Evolutionary conservation across 257 asterid species (phyloP).

Genomic region (Leonotis leonurus): DNA sequence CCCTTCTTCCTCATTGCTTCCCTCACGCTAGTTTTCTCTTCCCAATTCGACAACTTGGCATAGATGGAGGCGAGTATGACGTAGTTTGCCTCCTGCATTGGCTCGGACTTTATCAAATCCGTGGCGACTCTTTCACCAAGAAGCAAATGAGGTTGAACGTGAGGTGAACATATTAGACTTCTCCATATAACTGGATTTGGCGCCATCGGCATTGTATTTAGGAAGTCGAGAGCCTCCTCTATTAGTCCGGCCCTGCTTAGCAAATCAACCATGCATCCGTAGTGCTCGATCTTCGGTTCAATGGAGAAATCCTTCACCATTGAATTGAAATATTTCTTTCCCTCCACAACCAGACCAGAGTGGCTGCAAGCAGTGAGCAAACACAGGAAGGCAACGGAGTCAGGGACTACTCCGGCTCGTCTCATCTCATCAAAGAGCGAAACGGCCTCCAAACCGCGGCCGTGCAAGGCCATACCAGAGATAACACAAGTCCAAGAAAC

Average conservation of each 20-base stretch:
- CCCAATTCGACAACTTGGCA: slow-evolving; percentile 56
- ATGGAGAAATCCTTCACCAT: slow-evolving; percentile 54
- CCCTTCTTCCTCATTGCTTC: slow-evolving; percentile 65
- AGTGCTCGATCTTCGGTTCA: slow-evolving; percentile 67
- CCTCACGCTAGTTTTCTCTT: slow-evolving; percentile 49
- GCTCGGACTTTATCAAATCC: slow-evolving; percentile 47
- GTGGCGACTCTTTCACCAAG: slow-evolving; percentile 46
- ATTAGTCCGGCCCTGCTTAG: slow-evolving; percentile 60
- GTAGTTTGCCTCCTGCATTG: slow-evolving; percentile 54
- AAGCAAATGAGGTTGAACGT: slow-evolving; percentile 41
- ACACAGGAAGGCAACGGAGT: slow-evolving; percentile 58
- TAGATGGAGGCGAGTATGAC: slow-evolving; percentile 59
- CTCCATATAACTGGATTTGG: slow-evolving; percentile 72
- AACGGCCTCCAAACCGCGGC: slow-evolving; percentile 60
- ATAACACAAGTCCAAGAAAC: slow-evolving; percentile 79
- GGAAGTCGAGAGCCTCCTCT: slow-evolving; percentile 51
- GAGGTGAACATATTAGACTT: slow-evolving; percentile 44
- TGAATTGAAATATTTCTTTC: slow-evolving; percentile 39
- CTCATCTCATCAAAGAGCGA: slow-evolving; percentile 66
- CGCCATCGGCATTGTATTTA: slow-evolving; percentile 49
- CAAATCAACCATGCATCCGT: slow-evolving; percentile 84
- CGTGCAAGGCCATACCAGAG: slow-evolving; percentile 62
- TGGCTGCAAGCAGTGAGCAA: slow-evolving; percentile 86
- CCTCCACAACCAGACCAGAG: slow-evolving; percentile 59
- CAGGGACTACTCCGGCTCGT: slow-evolving; percentile 37